Conservation (phyloP, 768 basidiomycete genomes). For the Suillus subluteus region DNA sequence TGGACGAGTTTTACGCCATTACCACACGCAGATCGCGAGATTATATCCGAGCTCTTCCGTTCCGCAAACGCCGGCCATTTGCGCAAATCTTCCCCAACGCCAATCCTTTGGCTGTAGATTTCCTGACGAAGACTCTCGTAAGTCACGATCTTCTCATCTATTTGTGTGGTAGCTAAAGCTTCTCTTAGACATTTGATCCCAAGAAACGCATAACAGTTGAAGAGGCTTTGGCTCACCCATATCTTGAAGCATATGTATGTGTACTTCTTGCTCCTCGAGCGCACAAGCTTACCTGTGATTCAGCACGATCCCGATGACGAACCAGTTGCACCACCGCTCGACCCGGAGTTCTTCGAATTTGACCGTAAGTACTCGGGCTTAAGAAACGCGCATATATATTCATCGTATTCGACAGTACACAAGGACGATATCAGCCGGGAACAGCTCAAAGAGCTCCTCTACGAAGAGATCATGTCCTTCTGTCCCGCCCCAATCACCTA, state of each 20-base stretch:
- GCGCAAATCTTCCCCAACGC: constrained; percentile 89
- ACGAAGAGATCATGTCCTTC: constrained; percentile 95
- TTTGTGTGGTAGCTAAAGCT: not conserved
- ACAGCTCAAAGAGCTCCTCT: constrained; percentile 91
- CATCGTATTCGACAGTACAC: constrained; percentile 57
- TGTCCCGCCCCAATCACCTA: constrained; percentile 59
- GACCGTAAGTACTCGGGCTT: constrained; percentile 62
- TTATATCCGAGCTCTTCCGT: constrained; percentile 93
- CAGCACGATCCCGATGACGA: constrained; percentile 97
- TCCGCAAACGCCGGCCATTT: constrained; percentile 87
- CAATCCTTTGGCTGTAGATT: constrained; percentile 74
- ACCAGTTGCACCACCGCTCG: constrained; percentile 92
- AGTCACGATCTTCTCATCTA: constrained; percentile 19
- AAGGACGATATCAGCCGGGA: constrained; percentile 96
- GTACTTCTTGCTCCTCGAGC: constrained; percentile 8
- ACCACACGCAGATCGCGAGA: constrained; percentile 90
- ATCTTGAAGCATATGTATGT: constrained; percentile 88
- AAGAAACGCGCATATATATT: not conserved
- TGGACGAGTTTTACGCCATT: constrained; percentile 98
- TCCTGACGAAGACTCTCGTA: constrained; percentile 84
- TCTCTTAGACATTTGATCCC: constrained; percentile 87
- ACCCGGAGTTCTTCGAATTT: constrained; percentile 96
- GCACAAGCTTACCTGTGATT: constrained; percentile 14
- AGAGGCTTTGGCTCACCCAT: constrained; percentile 92
- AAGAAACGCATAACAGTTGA: constrained; percentile 96